Conservation (phyloP, 2,329 filamentous ascomycete species). For the Eutypa lata region DNA sequence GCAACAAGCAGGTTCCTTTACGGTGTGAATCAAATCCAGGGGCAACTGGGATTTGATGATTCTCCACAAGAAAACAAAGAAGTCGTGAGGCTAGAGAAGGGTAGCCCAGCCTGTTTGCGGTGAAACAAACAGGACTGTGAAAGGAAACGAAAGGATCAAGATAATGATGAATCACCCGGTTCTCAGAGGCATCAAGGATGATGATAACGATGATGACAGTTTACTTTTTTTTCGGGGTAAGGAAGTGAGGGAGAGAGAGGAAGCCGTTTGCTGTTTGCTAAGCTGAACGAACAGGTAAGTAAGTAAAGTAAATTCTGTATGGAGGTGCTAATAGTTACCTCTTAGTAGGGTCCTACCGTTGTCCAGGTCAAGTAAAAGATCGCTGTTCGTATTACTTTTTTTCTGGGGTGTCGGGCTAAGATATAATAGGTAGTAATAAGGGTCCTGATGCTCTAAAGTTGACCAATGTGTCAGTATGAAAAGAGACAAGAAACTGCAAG, state of each 20-base stretch:
- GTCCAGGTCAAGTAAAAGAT: neutral
- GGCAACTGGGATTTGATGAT: conserved; percentile 14
- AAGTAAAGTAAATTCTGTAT: neutral
- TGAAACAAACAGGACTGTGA: conserved; percentile 5
- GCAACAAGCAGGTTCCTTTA: neutral
- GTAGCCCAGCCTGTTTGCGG: conserved; percentile 16
- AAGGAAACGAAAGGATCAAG: conserved; percentile 8
- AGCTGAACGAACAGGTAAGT: too few relatives aligned
- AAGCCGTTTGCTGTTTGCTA: too few relatives aligned
- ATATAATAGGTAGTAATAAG: neutral
- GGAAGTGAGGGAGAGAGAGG: too few relatives aligned
- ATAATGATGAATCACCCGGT: conserved; percentile 22
- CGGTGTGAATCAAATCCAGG: conserved; percentile 13
- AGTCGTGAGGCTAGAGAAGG: conserved; percentile 8
- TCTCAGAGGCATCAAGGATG: conserved; percentile 12
- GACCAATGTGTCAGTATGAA: neutral
- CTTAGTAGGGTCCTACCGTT: neutral
- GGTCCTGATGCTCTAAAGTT: neutral
- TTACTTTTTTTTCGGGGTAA: too few relatives aligned
- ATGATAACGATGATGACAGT: too few relatives aligned
- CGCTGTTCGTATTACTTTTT: neutral
- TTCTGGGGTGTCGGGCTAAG: neutral
- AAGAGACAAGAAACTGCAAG: too few relatives aligned
- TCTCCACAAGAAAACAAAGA: conserved; percentile 21
- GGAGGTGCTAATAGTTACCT: neutral